Base-by-base conservation (phyloP, 768 basidiomycete genomes). In the Phanerochaete carnosa region DNA sequence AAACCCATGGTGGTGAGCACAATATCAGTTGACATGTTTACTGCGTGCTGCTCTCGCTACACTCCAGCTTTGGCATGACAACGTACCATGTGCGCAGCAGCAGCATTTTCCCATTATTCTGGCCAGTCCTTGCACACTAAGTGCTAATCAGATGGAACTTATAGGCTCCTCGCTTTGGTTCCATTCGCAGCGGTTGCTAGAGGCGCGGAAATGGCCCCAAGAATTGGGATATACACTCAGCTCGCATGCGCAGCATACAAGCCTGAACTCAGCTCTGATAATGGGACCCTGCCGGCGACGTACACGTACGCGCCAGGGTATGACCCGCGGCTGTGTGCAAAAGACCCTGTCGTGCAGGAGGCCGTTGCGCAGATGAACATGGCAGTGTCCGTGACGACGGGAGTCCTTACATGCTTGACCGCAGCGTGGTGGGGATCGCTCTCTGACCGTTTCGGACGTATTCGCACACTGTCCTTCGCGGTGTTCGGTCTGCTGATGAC, bases 341-440 rank as follows among this genome's bases (percentile, higher is more conserved):
- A 82, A 1, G 90, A 94, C 66, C 90, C 92, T 1, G 80, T 81
- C 11, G 88, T 93, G 0, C 83, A 85, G 70, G 88, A 87, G n/a
- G 82, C 80, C 9, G 88, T 87, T 9, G 88, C 90, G 16, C 83
- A 79, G 66, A 74, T 92, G 25, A 79, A 79, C 45, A 80, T 88
- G 65, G 79, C 80, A 22, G 86, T 90, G 69, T 72, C 83, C 0
- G 77, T 86, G 2, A 76, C 80, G 9, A 84, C 84, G 75, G 94
- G 94, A 8, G 72, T 92, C 54, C 75, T 96, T 33, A 81, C 85
- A 32, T 90, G 90, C 62, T 68, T 95, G 33, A 94, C 92, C 2
- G 87, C 88, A 15, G 91, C 84, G 2, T 95, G 87, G 83, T 96
- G 94, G 94, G 89, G 90, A 58, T 80, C 87, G 86, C 79, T 88